A percentile compares a stretch with the other conserved stretches of the same genome.
phyloP scores from a whole-genome alignment of 768 basidiomycete species.

The Nevesoporus exiguus region DNA sequence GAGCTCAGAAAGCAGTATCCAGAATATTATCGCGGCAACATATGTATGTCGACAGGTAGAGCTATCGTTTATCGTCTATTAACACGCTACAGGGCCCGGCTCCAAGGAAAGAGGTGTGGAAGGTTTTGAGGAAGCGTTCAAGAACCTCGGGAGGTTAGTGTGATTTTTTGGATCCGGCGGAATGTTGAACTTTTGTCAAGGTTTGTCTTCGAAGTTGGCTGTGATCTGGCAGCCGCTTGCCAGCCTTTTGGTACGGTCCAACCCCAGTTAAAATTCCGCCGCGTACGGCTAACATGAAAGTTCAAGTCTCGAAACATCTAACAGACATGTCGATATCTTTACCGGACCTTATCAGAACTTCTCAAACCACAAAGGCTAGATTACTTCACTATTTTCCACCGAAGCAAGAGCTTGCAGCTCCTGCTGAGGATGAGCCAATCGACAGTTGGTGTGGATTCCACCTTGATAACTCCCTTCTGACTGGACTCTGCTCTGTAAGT shows the following conservation, averaged over 20 bases:
- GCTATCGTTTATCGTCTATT: background rate
- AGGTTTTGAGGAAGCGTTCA: slow-evolving; percentile 86
- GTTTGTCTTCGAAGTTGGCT: slow-evolving; percentile 80
- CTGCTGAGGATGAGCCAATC: slow-evolving; percentile 56
- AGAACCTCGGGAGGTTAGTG: slow-evolving; percentile 68
- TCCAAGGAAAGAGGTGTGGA: slow-evolving; percentile 56
- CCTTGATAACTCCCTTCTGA: slow-evolving; percentile 86
- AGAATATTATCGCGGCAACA: slow-evolving; percentile 86
- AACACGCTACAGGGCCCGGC: slow-evolving; percentile 54
- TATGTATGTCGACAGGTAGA: slow-evolving; percentile 53
- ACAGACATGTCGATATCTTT: slow-evolving; percentile 64
- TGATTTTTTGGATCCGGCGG: background rate
- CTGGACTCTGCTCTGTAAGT: slow-evolving; percentile 85
- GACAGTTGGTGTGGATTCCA: slow-evolving; percentile 97
- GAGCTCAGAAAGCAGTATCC: slow-evolving; percentile 57
- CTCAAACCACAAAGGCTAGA: slow-evolving; percentile 86
- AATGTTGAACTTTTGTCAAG: slow-evolving; percentile 33
- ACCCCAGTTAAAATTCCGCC: background rate
- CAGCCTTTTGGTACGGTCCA: slow-evolving; percentile 76
- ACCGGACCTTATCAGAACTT: slow-evolving; percentile 64
- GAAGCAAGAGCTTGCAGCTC: slow-evolving; percentile 34
- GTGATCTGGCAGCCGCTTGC: slow-evolving; percentile 79
- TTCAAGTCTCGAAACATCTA: slow-evolving; percentile 68
- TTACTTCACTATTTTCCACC: slow-evolving; percentile 96
- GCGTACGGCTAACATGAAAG: slow-evolving; percentile 3